Base-by-base conservation (phyloP, 1,284 basidiomycete species). In the Sporisorium exsertum region DNA sequence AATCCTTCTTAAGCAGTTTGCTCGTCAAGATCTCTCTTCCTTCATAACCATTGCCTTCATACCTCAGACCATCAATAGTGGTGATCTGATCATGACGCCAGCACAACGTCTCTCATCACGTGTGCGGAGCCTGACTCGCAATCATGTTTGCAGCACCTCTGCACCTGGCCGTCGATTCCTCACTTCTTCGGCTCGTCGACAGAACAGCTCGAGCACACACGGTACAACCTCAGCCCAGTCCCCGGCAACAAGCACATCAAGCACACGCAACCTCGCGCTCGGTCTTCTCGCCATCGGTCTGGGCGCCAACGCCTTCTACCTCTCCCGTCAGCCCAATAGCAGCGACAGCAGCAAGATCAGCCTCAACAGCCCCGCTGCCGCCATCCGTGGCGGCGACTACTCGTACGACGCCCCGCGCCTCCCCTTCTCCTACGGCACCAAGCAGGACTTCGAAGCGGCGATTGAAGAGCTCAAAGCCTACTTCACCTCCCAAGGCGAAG, bases 381-480 rank as follows among this genome's bases (percentile, higher is more conserved):
- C 26, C 12, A 12, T 26, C n/a, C 29, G 8, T n/a, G 20, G 18
- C 16, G 42, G 5, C 9, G 52, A 40, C 29, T 72, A 63, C 27
- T 0, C 52, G 1, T 77, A 64, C 54, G 22, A n/a, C 58, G 37
- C 60, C 16, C 72, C 71, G 3, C 58, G 58, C n/a, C 69, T 75
- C 2, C 69, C 68, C 10, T 72, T 69, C 51, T 27, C 53, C 47
- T 79, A 79, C 43, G 77, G 77, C 15, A 70, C 35, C 45, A 63
- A 64, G 47, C 29, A 52, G 13, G 73, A 79, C 45, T 76, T 79
- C 26, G 53, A 70, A 27, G 24, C 24, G n/a, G 77, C 73, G 18
- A 77, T 79, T 47, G 63, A 58, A 20, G 77, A 79, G 59, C 62
- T 79, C 61, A 79, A 77, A 45, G 29, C 58, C 18, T 78, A 78